Base-by-base conservation (phyloP, 768 basidiomycete genomes). In the Trametes punicea region DNA sequence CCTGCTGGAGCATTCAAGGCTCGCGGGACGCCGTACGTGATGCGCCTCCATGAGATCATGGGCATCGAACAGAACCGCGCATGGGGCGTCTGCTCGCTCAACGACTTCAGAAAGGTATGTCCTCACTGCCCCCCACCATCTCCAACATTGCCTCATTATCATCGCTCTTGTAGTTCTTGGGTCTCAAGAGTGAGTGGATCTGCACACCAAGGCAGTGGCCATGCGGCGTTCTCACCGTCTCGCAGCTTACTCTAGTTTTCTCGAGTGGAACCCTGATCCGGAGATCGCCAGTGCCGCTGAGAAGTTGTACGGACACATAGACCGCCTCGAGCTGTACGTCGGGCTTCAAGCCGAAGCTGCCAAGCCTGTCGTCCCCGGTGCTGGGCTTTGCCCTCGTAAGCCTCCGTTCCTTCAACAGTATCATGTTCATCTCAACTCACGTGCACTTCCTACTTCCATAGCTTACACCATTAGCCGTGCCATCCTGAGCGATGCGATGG, bases 381-480 rank as follows among this genome's bases (percentile, higher is more conserved):
- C 91, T 50, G 91, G 91, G 52, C 79, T 93, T 51, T 93, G 91
- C 71, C 90, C 91, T 59, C 85, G 89, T 84, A 63, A 48, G 73
- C 62, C 11, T n/a, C n/a, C n/a, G n/a, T n/a, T n/a, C n/a, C n/a
- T n/a, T n/a, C n/a, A n/a, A 6, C 33, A 23, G n/a, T 3, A 10
- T 11, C 36, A 6, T 27, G 26, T 20, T 46, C 29, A 57, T 25
- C 31, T 27, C 8, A 16, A 8, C 11, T 6, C 4, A 26, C 29
- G 10, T n/a, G 0, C 41, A 30, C 38, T 48, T n/a, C 6, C 53
- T 15, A 56, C 31, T n/a, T 7, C 29, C 30, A 16, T 54, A 85
- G 86, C 84, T 13, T 93, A 88, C 70, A 93, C 91, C 9, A 81
- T 90, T 64, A 87, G 87, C 63, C 83, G 91, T 29, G 90, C 91